A percentile compares a stretch with the other conserved stretches of the same genome.
phyloP scores from a whole-genome alignment of 495 filamentous ascomycete genomes.

The Talaromyces nanjingensis region DNA sequence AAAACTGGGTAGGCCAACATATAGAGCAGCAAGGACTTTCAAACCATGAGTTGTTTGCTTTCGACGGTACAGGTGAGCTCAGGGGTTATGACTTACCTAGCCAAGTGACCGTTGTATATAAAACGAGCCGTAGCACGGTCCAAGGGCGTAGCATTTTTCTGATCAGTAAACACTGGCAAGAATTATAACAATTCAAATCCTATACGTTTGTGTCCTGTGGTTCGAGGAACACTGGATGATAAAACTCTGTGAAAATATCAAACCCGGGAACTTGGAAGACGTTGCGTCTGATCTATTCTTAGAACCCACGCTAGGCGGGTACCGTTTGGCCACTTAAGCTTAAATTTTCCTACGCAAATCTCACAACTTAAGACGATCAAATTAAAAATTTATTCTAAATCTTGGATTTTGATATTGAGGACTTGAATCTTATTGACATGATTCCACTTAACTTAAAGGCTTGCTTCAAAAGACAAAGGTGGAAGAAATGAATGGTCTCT shows the following conservation, averaged over 20 bases:
- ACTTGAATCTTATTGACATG: too few species aligned
- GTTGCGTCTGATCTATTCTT: background rate
- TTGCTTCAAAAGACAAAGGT: too few species aligned
- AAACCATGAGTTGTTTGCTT: background rate
- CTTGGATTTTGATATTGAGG: background rate
- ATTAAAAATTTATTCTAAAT: background rate
- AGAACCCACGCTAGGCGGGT: background rate
- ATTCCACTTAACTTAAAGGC: too few species aligned
- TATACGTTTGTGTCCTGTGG: too few species aligned
- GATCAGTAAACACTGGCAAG: too few species aligned
- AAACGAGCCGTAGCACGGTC: background rate
- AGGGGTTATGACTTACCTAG: background rate
- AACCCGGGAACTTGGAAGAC: background rate
- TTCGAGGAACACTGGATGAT: background rate
- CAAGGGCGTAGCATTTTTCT: background rate
- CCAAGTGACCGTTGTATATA: background rate
- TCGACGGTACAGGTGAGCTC: background rate
- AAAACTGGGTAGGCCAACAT: slow-evolving; percentile 1
- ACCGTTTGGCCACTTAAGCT: background rate
- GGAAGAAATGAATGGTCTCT: background rate
- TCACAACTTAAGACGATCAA: background rate
- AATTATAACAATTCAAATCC: too few species aligned
- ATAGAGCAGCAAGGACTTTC: slow-evolving; percentile 2
- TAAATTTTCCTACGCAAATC: background rate
- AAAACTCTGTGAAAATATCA: background rate